These are phyloP conservation scores for Eucalyptus marginata DNA, from an alignment of 345 rosid species.

Conservation along the genomic window DNA sequence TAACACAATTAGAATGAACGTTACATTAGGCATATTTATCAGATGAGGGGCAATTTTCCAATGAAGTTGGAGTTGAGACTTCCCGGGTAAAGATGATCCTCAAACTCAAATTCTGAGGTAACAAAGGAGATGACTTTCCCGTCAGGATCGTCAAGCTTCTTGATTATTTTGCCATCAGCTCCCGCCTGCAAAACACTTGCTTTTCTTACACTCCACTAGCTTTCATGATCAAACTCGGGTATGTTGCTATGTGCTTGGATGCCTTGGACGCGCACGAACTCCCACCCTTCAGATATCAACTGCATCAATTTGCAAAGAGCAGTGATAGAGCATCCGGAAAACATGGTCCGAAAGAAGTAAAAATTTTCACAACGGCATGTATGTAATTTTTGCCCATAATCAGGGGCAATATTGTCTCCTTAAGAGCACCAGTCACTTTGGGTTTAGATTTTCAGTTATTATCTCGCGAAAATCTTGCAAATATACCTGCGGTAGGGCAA, in stretches of 20 bases:
- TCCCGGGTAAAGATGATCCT: conserved; percentile 36
- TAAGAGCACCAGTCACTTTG: background rate
- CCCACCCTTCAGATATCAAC: conserved; percentile 1
- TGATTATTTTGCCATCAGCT: conserved; percentile 18
- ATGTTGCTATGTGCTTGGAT: conserved; percentile 16
- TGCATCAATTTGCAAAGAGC: background rate
- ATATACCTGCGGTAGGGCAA: conserved; percentile 16
- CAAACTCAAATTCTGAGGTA: conserved; percentile 36
- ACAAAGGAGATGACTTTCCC: conserved; percentile 26
- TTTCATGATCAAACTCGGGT: background rate
- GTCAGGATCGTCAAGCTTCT: conserved; percentile 23
- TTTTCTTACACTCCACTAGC: background rate
- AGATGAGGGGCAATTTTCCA: conserved; percentile 13
- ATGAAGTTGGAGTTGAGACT: conserved; percentile 22
- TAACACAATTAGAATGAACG: background rate
- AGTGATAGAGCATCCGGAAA: background rate
- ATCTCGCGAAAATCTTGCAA: background rate
- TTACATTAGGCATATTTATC: background rate
- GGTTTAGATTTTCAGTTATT: too few species aligned
- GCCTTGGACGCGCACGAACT: conserved; percentile 28
- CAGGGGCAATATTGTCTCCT: background rate
- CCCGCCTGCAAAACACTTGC: conserved; percentile 35
- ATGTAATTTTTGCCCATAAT: background rate
- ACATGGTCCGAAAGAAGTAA: background rate
- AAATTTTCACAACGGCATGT: background rate